A percentile compares a stretch with the other conserved stretches of the same genome.
These are phyloP conservation scores for Alternaria sp. DNA, from an alignment of 2,329 filamentous ascomycete genomes.

Conservation along the genomic window DNA sequence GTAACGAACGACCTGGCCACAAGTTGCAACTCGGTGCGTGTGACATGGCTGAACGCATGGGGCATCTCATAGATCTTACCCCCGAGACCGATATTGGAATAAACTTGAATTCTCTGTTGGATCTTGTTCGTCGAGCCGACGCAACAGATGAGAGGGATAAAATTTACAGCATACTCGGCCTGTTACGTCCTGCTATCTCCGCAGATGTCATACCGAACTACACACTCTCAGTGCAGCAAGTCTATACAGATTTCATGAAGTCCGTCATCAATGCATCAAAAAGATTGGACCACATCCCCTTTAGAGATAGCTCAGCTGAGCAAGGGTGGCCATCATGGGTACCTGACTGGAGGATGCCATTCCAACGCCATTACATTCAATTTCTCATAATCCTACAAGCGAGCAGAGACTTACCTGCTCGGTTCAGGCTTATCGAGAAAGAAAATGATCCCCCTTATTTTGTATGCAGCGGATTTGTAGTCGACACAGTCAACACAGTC, in stretches of 20 bases:
- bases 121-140: not conserved
- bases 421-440: not conserved
- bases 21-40: accelerated
- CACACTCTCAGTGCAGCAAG: not conserved
- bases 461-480: not conserved
- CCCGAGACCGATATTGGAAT: not conserved
- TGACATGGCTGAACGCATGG: accelerated
- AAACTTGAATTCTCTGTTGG: accelerated
- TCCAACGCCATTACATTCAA: not conserved
- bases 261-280: not conserved
- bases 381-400: too few relatives aligned
- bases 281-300: accelerated
- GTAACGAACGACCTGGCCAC: too few relatives aligned
- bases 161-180: not conserved
- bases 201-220: not conserved
- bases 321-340: not conserved
- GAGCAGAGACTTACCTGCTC: not conserved
- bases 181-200: not conserved
- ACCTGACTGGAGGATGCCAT: not conserved
- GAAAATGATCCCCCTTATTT: not conserved
- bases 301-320: not conserved
- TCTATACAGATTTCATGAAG: not conserved
- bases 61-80: not conserved
- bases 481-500: not conserved
- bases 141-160: not conserved